Conservation (phyloP, 1,284 basidiomycete species). For the Cryptococcus floricola region DNA sequence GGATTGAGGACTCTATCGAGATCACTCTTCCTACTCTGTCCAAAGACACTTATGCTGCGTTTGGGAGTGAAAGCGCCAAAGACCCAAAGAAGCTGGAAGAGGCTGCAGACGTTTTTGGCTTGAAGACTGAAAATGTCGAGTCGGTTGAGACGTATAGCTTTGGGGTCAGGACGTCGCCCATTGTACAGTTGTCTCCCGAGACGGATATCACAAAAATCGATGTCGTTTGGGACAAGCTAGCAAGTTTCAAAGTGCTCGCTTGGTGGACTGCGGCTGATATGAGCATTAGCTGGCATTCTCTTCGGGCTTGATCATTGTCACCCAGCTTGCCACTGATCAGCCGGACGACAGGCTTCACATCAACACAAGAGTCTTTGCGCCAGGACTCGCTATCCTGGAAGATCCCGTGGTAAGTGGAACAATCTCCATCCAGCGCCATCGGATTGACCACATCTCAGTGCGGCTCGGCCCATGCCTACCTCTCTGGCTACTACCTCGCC, state of each 20-base stretch:
- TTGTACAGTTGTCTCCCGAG: conserved; percentile 18
- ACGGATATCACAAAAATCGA: conserved; percentile 23
- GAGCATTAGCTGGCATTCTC: background rate
- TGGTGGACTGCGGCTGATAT: background rate
- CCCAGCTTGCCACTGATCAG: conserved; percentile 17
- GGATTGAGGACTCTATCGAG: background rate
- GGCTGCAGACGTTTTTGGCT: conserved; percentile 6
- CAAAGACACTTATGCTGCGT: background rate
- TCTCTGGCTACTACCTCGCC: conserved; percentile 35
- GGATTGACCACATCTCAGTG: conserved; percentile 18
- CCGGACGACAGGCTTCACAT: conserved; percentile 13
- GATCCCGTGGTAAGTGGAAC: conserved; percentile 38
- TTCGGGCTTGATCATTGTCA: conserved; percentile 21
- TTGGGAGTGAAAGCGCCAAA: background rate
- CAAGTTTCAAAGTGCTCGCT: conserved; percentile 4
- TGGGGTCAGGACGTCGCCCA: conserved; percentile 6
- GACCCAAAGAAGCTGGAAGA: background rate
- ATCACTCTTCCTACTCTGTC: conserved; percentile 11
- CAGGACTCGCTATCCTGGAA: conserved; percentile 33
- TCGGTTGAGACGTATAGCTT: conserved; percentile 14
- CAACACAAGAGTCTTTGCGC: conserved; percentile 29
- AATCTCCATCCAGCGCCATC: background rate
- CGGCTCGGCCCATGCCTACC: conserved; percentile 32
- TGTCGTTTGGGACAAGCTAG: conserved; percentile 16
- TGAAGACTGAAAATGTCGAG: conserved; percentile 10